These are phyloP conservation scores for Pleurotus salmoneostramineus DNA, from an alignment of 768 basidiomycete species.

Conservation along the genomic window DNA sequence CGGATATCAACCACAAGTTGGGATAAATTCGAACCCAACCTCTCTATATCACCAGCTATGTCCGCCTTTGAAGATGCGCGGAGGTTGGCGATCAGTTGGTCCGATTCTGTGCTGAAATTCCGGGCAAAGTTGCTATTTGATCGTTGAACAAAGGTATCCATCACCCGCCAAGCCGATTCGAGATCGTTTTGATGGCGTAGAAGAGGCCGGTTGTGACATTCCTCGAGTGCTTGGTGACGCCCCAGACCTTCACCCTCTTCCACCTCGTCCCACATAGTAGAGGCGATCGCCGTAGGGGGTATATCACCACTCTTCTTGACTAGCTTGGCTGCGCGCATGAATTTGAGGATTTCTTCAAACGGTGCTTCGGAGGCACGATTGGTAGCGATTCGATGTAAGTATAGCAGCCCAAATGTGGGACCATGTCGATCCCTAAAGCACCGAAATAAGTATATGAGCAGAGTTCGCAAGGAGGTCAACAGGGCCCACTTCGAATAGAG, in stretches of 20 bases:
- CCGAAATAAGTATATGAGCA: background rate
- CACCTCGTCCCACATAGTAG: constrained; percentile 25
- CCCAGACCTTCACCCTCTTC: constrained; percentile 4
- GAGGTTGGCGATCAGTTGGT: background rate
- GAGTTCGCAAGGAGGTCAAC: background rate
- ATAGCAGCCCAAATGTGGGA: constrained; percentile 22
- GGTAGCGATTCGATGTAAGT: constrained; percentile 27
- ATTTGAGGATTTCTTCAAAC: constrained; percentile 30
- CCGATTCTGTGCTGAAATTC: background rate
- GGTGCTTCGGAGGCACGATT: constrained; percentile 35
- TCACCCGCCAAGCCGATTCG: background rate
- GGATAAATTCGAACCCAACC: background rate
- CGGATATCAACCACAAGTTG: background rate
- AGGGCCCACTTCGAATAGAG: background rate
- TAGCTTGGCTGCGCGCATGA: background rate
- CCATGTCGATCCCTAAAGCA: background rate
- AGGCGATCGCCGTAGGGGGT: constrained; percentile 15
- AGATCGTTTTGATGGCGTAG: background rate
- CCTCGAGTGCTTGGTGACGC: constrained; percentile 1
- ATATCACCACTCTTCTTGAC: background rate
- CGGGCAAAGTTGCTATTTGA: background rate
- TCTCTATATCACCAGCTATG: background rate
- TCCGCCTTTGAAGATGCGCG: background rate
- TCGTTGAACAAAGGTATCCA: background rate
- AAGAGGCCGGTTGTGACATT: background rate